phyloP scores from a whole-genome alignment of 1,284 basidiomycete species.

The Pseudozyma pruni region DNA sequence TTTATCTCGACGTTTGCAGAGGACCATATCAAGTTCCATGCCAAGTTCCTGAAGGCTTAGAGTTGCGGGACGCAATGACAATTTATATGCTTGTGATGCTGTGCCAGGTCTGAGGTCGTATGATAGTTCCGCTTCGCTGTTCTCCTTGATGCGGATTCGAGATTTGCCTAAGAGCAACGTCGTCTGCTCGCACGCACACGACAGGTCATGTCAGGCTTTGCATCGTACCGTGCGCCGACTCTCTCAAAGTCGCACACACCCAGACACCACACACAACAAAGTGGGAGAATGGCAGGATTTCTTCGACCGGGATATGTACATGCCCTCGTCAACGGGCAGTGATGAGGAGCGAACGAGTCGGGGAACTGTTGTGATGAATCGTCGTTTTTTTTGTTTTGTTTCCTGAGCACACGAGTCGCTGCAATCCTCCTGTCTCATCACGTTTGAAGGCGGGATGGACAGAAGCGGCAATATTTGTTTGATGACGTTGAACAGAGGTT shows the following conservation, averaged over 20 bases:
- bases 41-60: slow-evolving; percentile 55
- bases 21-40: slow-evolving; percentile 65
- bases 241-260: background rate
- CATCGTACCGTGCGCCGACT: too few species aligned
- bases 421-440: slow-evolving; percentile 4
- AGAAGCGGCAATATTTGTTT: too few species aligned
- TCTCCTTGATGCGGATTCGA: too few species aligned
- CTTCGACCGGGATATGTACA: slow-evolving; percentile 10
- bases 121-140: too few species aligned
- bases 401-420: background rate
- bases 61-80: background rate
- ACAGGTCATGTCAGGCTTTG: too few species aligned
- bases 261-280: background rate
- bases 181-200: too few species aligned
- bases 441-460: too few species aligned
- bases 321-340: background rate
- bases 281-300: slow-evolving; percentile 7
- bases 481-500: too few species aligned
- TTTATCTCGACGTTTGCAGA: slow-evolving; percentile 77
- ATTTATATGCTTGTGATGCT: too few species aligned
- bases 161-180: too few species aligned
- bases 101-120: too few species aligned
- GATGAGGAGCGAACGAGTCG: slow-evolving; percentile 2
- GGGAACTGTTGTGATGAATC: background rate
- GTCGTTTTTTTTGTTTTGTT: too few species aligned